These are phyloP conservation scores for Stenocarpella maydis DNA, from an alignment of 2,329 filamentous ascomycete genomes.

Conservation along the genomic window DNA sequence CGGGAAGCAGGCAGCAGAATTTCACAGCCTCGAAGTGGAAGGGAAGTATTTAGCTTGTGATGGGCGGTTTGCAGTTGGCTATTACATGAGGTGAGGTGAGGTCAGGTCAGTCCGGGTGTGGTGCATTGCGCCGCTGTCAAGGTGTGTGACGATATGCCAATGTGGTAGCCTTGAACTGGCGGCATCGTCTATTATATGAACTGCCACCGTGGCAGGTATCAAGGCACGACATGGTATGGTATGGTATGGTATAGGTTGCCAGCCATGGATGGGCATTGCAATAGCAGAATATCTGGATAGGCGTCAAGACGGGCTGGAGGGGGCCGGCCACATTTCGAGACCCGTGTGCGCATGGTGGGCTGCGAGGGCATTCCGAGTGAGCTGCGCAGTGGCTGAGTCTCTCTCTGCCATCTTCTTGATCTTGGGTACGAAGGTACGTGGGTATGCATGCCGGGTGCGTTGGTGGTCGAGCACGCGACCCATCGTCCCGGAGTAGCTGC, in stretches of 20 bases:
- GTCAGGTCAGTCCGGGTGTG: not conserved
- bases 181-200: conserved; percentile 35
- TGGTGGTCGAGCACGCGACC: conserved; percentile 1
- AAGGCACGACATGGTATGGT: not conserved
- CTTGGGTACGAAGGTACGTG: conserved; percentile 11
- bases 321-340: conserved; percentile 28
- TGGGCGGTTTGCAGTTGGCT: conserved; percentile 1
- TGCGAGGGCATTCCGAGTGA: conserved; percentile 10
- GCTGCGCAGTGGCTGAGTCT: conserved; percentile 21
- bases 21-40: conserved; percentile 28
- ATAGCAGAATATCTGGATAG: conserved; percentile 5
- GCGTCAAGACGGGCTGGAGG: conserved; percentile 23
- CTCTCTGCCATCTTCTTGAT: not conserved
- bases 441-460: not conserved
- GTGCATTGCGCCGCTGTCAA: not conserved
- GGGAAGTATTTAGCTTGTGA: not conserved
- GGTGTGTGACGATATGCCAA: conserved; percentile 2
- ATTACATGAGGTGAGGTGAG: conserved; percentile 10
- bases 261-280: conserved; percentile 11
- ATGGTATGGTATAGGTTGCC: conserved; percentile 2
- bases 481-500: too few species aligned
- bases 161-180: conserved; percentile 33
- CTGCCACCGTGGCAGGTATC: conserved; percentile 15
- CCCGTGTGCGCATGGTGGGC: conserved; percentile 27
- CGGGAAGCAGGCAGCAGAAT: conserved; percentile 29